Conservation (phyloP, 306 rosid species). For the Quercus glauca region DNA sequence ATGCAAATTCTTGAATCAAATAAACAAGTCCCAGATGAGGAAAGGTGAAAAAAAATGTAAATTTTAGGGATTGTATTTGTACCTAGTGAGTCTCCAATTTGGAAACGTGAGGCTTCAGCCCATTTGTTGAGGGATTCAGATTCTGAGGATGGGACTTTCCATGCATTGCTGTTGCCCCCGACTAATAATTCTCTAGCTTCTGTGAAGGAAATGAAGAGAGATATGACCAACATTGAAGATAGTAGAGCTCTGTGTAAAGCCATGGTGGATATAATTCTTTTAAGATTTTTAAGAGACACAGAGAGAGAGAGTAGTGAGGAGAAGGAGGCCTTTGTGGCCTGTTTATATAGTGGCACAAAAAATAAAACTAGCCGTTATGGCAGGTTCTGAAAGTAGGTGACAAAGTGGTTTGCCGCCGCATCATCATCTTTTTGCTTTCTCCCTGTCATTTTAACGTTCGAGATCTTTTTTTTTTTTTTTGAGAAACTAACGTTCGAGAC, state of each 20-base stretch:
- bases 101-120: conserved; percentile 31
- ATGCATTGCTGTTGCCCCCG: conserved; percentile 14
- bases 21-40: background rate
- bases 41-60: background rate
- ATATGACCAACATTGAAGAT: background rate
- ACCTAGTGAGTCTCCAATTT: conserved; percentile 24
- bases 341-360: background rate
- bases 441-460: background rate
- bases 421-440: background rate
- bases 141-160: conserved; percentile 34
- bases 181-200: conserved; percentile 25
- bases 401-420: background rate
- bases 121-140: conserved; percentile 26
- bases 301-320: background rate
- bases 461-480: too few species aligned
- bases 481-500: background rate
- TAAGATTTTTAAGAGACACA: background rate
- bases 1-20: background rate
- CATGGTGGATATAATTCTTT: background rate
- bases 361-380: background rate
- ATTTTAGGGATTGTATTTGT: conserved; percentile 12
- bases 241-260: background rate
- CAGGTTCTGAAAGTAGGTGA: background rate
- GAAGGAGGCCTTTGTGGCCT: background rate
- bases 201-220: background rate